These are phyloP conservation scores for Ceratocystis ficicola DNA, from an alignment of 2,329 filamentous ascomycete species.

Conservation along the genomic window DNA sequence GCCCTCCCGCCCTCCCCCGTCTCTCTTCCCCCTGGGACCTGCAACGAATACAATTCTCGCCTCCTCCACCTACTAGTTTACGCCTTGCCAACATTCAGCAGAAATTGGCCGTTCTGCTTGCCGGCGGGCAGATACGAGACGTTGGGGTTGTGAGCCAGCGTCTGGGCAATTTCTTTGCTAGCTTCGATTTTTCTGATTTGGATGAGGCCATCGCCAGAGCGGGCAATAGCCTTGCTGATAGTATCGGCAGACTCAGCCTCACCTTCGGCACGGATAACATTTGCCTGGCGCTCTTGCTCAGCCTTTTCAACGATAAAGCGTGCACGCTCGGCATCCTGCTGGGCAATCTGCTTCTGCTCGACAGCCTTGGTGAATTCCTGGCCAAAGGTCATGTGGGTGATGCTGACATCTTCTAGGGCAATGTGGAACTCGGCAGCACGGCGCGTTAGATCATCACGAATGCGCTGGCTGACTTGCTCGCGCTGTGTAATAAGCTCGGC, in stretches of 20 bases:
- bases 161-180: conserved; percentile 86
- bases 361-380: conserved; percentile 98
- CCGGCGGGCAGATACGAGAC: conserved; percentile 86
- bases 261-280: conserved; percentile 94
- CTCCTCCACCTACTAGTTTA: conserved; percentile 24
- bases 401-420: conserved; percentile 93
- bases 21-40: not conserved
- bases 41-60: conserved; percentile 16
- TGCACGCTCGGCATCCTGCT: conserved; percentile 95
- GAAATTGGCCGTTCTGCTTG: conserved; percentile 47
- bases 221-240: conserved; percentile 85
- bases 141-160: conserved; percentile 80
- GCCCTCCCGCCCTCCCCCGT: not conserved
- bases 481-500: conserved; percentile 97
- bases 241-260: conserved; percentile 95
- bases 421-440: conserved; percentile 98
- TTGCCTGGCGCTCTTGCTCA: conserved; percentile 96
- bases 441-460: conserved; percentile 81
- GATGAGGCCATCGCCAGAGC: conserved; percentile 84
- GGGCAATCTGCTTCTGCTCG: conserved; percentile 99
- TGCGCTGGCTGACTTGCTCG: conserved; percentile 90
- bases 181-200: conserved; percentile 97
- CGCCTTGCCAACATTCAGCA: conserved; percentile 41
- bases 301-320: conserved; percentile 97
- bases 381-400: conserved; percentile 99